phyloP scores from a whole-genome alignment of 169 alveolate genomes.

The Amoebophrya sp. region DNA sequence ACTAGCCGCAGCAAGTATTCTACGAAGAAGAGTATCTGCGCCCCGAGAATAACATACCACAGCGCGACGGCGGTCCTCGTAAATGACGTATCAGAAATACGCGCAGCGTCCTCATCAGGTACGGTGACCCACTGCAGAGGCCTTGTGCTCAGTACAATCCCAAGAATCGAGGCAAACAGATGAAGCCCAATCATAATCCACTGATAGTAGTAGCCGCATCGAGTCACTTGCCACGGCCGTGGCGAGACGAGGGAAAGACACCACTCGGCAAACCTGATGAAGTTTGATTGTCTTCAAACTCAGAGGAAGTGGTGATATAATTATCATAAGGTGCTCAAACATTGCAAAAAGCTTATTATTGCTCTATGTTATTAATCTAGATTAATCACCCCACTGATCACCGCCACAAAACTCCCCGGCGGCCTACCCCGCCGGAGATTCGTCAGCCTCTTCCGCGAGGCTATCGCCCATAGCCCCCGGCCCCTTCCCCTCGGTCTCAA shows the following conservation, averaged over 20 bases:
- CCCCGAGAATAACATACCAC: neutral
- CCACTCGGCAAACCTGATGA: neutral
- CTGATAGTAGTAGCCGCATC: neutral
- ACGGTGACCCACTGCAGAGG: neutral
- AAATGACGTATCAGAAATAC: no score
- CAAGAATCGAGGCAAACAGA: neutral
- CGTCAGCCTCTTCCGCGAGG: no score
- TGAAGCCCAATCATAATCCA: neutral
- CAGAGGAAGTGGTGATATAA: neutral
- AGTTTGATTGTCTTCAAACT: neutral
- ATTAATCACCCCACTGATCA: no score
- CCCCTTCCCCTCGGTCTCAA: no score
- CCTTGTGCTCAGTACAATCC: neutral
- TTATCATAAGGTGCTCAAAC: no score
- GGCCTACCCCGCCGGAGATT: no score
- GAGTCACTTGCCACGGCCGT: constrained; percentile 2
- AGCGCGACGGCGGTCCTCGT: neutral
- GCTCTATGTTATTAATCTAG: no score
- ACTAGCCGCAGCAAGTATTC: neutral
- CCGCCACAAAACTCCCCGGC: no score
- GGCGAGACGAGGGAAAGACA: neutral
- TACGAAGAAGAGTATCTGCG: neutral
- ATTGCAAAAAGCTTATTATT: no score
- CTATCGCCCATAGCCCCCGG: no score
- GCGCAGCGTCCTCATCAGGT: neutral